Evolutionary conservation across 2,329 filamentous ascomycete species (phyloP), one percentile per base, ranked within the genome.

Genomic region (Zelopaecilomyces penicillatus): DNA sequence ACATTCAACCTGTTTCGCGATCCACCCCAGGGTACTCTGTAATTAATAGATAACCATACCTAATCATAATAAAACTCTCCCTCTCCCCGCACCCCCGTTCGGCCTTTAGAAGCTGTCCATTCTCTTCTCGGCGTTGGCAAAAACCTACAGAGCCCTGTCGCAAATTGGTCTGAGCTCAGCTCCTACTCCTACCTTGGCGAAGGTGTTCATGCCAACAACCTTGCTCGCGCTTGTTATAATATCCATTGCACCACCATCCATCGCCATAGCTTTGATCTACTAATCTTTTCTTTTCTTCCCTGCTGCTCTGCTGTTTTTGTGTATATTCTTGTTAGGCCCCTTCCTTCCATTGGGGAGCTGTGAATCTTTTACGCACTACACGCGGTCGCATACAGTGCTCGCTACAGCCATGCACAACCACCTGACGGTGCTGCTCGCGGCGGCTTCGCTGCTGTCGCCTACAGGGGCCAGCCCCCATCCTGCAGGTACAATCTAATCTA

Each of bases 371-470:
- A 30, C 5, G 1, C 29, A n/a, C 12, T 6, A n/a, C 32, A 30
- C 19, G 19, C 19, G 19, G 32, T 30, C 29, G 28, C 7, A 27
- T 40, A 10, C 39, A 31, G 19, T 19, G 19, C 19, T 19, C 19
- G 19, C 19, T 37, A 39, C 41, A 43, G 11, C 41, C 32, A 47
- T 52, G 43, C 42, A 31, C 8, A 39, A 45, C 32, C 47, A 47
- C 40, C 30, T 53, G 42, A 43, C 49, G 34, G 29, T 48, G 37
- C 40, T 53, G 43, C 51, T 53, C 39, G 45, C 50, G 36, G 51
- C 44, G 30, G 42, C 45, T 27, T 37, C 50, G 30, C 44, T 37
- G 36, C 37, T 41, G 47, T 35, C 36, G 33, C 41, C 47, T 9
- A 39, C 45, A 38, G 48, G 39, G 41, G 45, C 40, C 19, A 30